Base-by-base conservation (phyloP, 208 protist species). In the Trypanosoma scelopori region DNA sequence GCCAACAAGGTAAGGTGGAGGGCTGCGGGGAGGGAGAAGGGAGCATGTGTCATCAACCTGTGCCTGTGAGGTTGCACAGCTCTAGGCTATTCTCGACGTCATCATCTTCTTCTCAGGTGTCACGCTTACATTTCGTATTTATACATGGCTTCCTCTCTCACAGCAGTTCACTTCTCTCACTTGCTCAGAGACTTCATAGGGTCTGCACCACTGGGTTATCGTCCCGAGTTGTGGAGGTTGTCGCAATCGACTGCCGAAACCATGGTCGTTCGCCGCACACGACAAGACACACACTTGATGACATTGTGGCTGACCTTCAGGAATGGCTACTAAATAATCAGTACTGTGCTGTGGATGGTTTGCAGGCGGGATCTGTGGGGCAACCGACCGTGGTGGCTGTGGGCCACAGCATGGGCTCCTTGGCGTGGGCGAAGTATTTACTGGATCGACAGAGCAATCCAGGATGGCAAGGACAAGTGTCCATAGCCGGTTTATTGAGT, bases 391-490 rank as follows among this genome's bases (percentile, higher is more conserved):
- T 84, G 20, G 41, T 91, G 6, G 84, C 75, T 5, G 65, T 91
- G 42, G 84, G 84, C 1, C 84, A 87, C 47, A 85, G 81, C 59
- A 91, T 91, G 84, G 84, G 84, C 18, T 77, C 78, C 28, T 60
- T 75, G 35, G 77, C 71, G 43, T 84, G 77, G 77, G 65, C 71
- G 25, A 70, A 77, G 30, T 82, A 78, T 68, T 55, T 90, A 20
- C 77, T 86, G 75, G 58, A 78, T 30, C 65, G 60, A 25, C 47
- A 69, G 23, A 20, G 32, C 22, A 51, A 49, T 25, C 45, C 11
- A 52, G 22, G 15, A 30, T 22, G 20, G 2, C 28, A 37, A 43
- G 25, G 23, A 52, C 46, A 27, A 23, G 32, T 37, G 16, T 23
- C 15, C 35, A 39, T 87, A 30, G 35, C 48, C 1, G 72, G 66